phyloP scores from a whole-genome alignment of 2,329 filamentous ascomycete species.

The Orbilia brochopaga region DNA sequence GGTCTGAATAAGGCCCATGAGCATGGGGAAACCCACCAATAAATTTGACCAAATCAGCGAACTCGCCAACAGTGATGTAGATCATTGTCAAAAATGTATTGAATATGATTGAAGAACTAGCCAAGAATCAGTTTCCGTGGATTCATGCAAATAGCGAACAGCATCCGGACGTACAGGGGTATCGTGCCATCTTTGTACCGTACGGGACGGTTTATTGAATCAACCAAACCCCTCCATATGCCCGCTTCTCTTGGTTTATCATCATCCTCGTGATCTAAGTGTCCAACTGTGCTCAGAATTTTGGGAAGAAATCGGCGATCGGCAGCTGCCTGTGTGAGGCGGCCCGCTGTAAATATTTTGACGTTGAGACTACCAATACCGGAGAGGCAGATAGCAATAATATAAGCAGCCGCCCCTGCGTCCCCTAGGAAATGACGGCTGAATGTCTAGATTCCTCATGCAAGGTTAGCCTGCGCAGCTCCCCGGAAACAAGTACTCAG shows the following conservation, averaged over 20 bases:
- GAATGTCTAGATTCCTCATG: constrained; percentile 56
- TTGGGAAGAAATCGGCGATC: constrained; percentile 55
- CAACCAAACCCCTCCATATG: constrained; percentile 47
- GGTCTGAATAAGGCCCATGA: background rate
- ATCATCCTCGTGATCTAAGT: constrained; percentile 55
- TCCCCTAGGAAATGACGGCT: constrained; percentile 57
- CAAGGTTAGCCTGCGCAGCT: constrained; percentile 54
- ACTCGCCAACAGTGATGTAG: constrained; percentile 54
- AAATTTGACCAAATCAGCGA: constrained; percentile 55
- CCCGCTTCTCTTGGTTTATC: constrained; percentile 52
- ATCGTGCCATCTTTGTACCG: constrained; percentile 54
- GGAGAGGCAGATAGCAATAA: constrained; percentile 58
- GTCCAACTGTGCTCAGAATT: constrained; percentile 55
- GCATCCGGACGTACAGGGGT: constrained; percentile 52
- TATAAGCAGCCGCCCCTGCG: constrained; percentile 59
- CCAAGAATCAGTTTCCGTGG: constrained; percentile 25
- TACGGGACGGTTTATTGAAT: constrained; percentile 50
- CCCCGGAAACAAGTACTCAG: no score
- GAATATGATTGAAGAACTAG: constrained; percentile 53
- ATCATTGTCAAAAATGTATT: constrained; percentile 53
- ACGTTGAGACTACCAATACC: constrained; percentile 60
- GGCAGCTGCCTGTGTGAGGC: constrained; percentile 59
- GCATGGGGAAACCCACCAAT: constrained; percentile 52
- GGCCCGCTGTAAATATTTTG: constrained; percentile 60
- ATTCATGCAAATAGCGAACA: background rate